These are phyloP conservation scores for Aegilops bicornis DNA, from an alignment of 176 grass and related monocot species.

Conservation along the genomic window DNA sequence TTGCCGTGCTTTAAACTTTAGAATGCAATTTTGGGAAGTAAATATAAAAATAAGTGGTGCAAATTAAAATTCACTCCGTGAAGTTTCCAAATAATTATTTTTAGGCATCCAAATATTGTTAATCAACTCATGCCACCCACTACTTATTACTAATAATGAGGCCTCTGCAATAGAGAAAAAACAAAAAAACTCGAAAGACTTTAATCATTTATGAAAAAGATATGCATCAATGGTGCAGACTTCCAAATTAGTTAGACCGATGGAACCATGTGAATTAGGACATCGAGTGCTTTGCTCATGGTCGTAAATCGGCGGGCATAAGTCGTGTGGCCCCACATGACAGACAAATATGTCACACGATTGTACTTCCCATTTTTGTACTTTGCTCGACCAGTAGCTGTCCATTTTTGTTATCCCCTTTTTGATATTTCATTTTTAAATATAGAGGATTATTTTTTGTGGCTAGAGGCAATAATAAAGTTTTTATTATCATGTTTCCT, in stretches of 20 bases:
- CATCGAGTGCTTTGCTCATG: neutral
- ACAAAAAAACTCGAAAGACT: neutral
- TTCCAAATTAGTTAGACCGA: no score
- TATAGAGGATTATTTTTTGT: no score
- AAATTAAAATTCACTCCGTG: neutral
- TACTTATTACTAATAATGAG: neutral
- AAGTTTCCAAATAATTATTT: neutral
- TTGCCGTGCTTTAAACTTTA: no score
- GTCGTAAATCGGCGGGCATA: neutral
- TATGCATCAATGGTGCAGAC: no score
- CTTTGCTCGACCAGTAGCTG: neutral
- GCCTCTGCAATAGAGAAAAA: neutral
- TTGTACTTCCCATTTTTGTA: neutral
- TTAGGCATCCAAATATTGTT: neutral
- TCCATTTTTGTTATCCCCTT: no score
- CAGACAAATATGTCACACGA: neutral
- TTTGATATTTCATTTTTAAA: no score
- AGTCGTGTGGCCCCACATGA: neutral
- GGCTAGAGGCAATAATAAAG: no score
- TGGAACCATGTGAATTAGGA: no score
- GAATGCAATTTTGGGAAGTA: no score
- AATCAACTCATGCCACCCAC: neutral
- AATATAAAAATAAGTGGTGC: no score
- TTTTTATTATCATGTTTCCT: no score
- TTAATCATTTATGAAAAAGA: no score